Evolutionary conservation across 208 protist genomes (phyloP).

Genomic region (Acanthamoeba divionensis): DNA sequence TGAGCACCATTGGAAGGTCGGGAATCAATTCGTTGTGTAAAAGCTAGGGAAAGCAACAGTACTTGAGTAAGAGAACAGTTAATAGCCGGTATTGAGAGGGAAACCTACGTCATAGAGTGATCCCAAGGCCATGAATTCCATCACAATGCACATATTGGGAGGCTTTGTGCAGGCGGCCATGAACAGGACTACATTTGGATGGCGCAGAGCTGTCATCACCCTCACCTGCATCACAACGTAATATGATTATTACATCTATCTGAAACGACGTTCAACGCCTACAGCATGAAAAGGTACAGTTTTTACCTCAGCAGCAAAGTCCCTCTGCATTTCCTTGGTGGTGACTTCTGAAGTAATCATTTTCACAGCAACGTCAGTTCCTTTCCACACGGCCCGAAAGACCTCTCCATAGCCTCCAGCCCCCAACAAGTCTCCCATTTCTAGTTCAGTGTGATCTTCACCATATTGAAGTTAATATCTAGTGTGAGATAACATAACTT

Average conservation of each 20-base stretch:
- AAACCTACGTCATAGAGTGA: not conserved
- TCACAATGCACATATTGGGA: not conserved
- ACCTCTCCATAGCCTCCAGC: not conserved
- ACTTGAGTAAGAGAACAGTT: not conserved
- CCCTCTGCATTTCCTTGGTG: not conserved
- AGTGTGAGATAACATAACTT: no score
- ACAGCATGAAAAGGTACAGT: no score
- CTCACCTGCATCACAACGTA: no score
- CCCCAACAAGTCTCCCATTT: not conserved
- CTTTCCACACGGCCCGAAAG: not conserved
- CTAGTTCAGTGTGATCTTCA: not conserved
- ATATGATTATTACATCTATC: no score
- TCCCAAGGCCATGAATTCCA: not conserved
- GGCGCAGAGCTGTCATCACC: not conserved
- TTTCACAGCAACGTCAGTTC: not conserved
- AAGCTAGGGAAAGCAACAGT: not conserved
- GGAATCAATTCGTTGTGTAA: conserved; percentile 2
- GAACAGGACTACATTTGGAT: conserved; percentile 23
- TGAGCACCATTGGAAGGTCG: not conserved
- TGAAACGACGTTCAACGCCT: no score
- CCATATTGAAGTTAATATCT: no score
- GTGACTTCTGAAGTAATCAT: no score
- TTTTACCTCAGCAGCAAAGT: no score
- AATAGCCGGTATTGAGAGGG: not conserved
- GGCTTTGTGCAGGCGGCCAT: not conserved